Evolutionary conservation across 2,329 filamentous ascomycete genomes (phyloP), one percentile per base, ranked within the genome.

Genomic region (Diplodia seriata): DNA sequence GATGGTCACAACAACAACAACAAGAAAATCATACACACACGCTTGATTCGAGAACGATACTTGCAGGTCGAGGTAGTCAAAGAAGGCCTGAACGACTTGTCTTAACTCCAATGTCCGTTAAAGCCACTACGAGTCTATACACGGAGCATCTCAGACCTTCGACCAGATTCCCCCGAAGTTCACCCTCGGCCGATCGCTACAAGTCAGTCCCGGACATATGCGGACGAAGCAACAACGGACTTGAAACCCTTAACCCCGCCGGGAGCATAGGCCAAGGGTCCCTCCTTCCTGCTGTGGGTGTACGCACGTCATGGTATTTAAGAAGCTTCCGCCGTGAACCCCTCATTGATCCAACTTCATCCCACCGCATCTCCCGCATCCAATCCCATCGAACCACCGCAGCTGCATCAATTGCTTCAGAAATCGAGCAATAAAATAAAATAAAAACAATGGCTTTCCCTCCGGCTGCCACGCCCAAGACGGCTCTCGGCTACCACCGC

Each of bases 401-500:
- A 31, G 8, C 20, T 43, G 26, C 12, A 57, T 1, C 20, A 11
- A 14, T 56, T 18, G 14, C 11, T 15, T 12, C n/a, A 20, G 36
- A 11, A 38, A 11, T 36, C 33, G 33, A n/a, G 4, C 0, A 26
- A 26, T 26, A 26, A 26, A 26, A 26, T 3, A 26, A 26, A 26
- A 26, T 4, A 26, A 26, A 26, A 26, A 23, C 36, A 29, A 66
- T 66, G 64, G 53, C 64, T 4, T 79, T 79, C 56, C 73, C 73
- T 57, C 66, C 69, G n/a, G 36, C 67, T 2, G 73, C 74, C 1
- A 70, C 75, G 55, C 71, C 77, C 1, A 76, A 75, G 65, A 81
- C 76, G 65, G 75, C 80, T 8, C 79, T 87, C 53, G 85, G 84
- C 50, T 83, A 81, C 71, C 84, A 86, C 72, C 81, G 84, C n/a